Percentiles rank a stretch among this genome's conserved stretches.
phyloP scores from a whole-genome alignment of 192 early-diverging fungal species.

The Backusella circina region DNA sequence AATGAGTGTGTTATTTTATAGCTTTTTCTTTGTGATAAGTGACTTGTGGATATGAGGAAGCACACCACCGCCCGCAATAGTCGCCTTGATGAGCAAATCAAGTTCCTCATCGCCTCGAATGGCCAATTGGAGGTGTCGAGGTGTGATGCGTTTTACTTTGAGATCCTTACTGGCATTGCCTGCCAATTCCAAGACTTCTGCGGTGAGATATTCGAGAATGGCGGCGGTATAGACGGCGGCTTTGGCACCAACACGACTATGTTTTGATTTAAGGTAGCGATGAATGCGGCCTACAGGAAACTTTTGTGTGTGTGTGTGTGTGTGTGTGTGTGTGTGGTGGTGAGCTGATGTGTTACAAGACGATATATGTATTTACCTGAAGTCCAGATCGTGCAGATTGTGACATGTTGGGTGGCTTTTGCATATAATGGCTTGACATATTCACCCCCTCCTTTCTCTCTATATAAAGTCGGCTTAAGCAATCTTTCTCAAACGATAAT shows the following conservation, averaged over 20 bases:
- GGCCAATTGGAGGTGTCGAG: conserved; percentile 84
- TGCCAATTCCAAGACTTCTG: conserved; percentile 89
- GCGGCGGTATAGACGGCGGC: conserved; percentile 90
- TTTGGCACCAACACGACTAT: conserved; percentile 81
- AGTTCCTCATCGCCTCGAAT: conserved; percentile 92
- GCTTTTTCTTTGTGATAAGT: conserved; percentile 45
- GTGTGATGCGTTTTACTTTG: conserved; percentile 86
- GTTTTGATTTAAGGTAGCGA: conserved; percentile 81
- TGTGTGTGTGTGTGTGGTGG: neutral
- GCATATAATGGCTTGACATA: neutral
- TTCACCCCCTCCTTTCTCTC: too few species aligned
- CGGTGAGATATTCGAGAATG: conserved; percentile 87
- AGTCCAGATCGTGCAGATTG: neutral
- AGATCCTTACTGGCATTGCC: conserved; percentile 89
- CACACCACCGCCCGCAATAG: conserved; percentile 85
- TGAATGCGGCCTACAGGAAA: conserved; percentile 94
- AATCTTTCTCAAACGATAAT: too few species aligned
- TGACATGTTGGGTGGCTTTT: neutral
- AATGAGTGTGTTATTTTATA: neutral
- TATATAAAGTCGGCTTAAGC: too few species aligned
- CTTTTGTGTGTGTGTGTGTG: conserved; percentile 30
- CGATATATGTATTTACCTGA: neutral
- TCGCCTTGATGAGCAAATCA: conserved; percentile 81
- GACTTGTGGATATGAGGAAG: conserved; percentile 64
- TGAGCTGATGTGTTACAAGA: neutral